phyloP scores from a whole-genome alignment of 129 eudicot genomes.

The Scalesia atractyloides region DNA sequence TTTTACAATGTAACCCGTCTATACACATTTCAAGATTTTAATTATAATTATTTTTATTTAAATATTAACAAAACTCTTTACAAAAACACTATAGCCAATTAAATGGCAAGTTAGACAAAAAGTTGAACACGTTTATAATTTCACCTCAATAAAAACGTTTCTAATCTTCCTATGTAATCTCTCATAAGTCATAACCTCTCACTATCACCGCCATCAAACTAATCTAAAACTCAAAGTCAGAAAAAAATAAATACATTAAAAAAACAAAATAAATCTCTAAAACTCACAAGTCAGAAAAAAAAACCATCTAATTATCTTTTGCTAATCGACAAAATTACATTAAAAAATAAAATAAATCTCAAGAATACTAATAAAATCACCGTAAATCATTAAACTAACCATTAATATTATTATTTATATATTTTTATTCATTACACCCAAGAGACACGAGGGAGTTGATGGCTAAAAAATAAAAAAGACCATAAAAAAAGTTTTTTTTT shows the following conservation, averaged over 20 bases:
- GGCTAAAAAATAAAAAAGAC: not conserved
- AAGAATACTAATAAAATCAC: constrained; percentile 24
- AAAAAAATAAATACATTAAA: too few species aligned
- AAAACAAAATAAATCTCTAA: too few species aligned
- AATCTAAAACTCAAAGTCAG: not conserved
- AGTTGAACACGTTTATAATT: too few species aligned
- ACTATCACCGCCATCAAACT: not conserved
- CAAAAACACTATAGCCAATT: not conserved
- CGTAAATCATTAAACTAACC: not conserved
- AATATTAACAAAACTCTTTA: not conserved
- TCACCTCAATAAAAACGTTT: too few species aligned
- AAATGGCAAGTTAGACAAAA: too few species aligned
- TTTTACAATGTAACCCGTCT: not conserved
- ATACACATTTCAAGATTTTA: not conserved
- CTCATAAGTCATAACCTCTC: not conserved
- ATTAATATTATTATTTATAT: not conserved
- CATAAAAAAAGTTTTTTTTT: not conserved
- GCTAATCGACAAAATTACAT: not conserved
- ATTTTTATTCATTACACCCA: too few species aligned
- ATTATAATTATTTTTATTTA: not conserved
- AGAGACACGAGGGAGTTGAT: constrained; percentile 36
- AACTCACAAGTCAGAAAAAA: too few species aligned
- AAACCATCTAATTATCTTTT: not conserved
- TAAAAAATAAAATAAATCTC: constrained; percentile 1
- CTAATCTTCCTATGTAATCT: too few species aligned